A percentile compares a stretch with the other conserved stretches of the same genome.
These are phyloP conservation scores for Capsicum rhomboideum DNA, from an alignment of 257 asterid genomes.

Conservation along the genomic window DNA sequence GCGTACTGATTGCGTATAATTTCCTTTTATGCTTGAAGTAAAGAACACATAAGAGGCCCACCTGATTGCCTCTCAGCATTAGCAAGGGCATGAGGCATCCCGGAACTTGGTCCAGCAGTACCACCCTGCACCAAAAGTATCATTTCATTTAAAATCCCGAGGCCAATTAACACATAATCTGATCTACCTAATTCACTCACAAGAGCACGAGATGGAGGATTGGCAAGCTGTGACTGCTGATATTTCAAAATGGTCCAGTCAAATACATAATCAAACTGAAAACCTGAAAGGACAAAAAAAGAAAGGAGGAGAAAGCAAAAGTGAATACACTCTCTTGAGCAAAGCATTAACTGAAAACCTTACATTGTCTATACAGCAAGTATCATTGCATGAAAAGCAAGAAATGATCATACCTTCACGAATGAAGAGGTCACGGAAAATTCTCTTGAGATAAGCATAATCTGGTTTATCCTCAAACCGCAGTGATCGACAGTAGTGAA, in stretches of 20 bases:
- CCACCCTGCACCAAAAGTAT: slow-evolving; percentile 35
- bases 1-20: background rate
- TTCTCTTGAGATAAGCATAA: slow-evolving; percentile 72
- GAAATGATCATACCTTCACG: slow-evolving; percentile 60
- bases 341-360: background rate
- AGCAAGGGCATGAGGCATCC: slow-evolving; percentile 42
- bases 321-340: background rate
- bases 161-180: slow-evolving; percentile 1
- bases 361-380: background rate
- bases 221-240: slow-evolving; percentile 70
- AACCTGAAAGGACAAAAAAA: slow-evolving; percentile 38
- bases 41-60: slow-evolving; percentile 10
- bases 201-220: slow-evolving; percentile 69
- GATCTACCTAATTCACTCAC: slow-evolving; percentile 36
- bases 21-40: background rate
- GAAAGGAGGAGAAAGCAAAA: background rate
- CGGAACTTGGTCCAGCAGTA: slow-evolving; percentile 57
- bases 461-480: slow-evolving; percentile 78
- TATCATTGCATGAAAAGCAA: background rate
- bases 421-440: slow-evolving; percentile 74
- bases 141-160: background rate
- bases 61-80: slow-evolving; percentile 66
- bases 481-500: slow-evolving; percentile 85
- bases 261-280: slow-evolving; percentile 69
- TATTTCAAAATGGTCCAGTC: slow-evolving; percentile 90